These are phyloP conservation scores for Leptographium procerum DNA, from an alignment of 2,329 filamentous ascomycete species.

Conservation along the genomic window DNA sequence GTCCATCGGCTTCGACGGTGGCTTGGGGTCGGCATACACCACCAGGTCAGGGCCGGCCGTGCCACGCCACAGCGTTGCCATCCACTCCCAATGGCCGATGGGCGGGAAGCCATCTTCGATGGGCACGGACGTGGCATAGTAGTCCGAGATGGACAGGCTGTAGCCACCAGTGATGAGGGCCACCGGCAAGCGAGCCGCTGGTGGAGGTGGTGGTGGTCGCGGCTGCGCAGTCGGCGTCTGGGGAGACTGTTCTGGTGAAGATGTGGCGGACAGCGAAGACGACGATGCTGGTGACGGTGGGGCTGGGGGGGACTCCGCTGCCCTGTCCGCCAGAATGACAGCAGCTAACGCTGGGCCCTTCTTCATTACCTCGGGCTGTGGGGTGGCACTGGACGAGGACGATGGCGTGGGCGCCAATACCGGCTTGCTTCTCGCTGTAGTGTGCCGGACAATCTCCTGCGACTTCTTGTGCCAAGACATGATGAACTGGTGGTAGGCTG, in stretches of 20 bases:
- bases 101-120: slow-evolving; percentile 68
- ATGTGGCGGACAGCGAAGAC: background rate
- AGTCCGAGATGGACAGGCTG: slow-evolving; percentile 67
- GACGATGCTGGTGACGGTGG: background rate
- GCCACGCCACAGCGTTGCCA: slow-evolving; percentile 85
- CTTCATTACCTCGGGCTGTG: slow-evolving; percentile 5
- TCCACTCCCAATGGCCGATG: slow-evolving; percentile 96
- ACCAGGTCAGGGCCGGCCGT: slow-evolving; percentile 73
- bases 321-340: background rate
- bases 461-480: slow-evolving; percentile 66
- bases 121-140: slow-evolving; percentile 60
- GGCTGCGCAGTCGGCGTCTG: background rate
- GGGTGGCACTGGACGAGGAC: slow-evolving; percentile 4
- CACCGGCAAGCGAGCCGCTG: slow-evolving; percentile 41
- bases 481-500: slow-evolving; percentile 56
- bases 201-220: background rate
- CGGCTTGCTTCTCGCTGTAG: slow-evolving; percentile 17
- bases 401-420: background rate
- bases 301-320: background rate
- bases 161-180: slow-evolving; percentile 68
- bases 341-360: background rate
- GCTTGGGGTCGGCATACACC: slow-evolving; percentile 35
- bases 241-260: background rate
- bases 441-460: slow-evolving; percentile 50
- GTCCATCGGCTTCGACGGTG: slow-evolving; percentile 28